Evolutionary conservation across 1,284 basidiomycete genomes (phyloP).

Genomic region (Puccinia hordei): DNA sequence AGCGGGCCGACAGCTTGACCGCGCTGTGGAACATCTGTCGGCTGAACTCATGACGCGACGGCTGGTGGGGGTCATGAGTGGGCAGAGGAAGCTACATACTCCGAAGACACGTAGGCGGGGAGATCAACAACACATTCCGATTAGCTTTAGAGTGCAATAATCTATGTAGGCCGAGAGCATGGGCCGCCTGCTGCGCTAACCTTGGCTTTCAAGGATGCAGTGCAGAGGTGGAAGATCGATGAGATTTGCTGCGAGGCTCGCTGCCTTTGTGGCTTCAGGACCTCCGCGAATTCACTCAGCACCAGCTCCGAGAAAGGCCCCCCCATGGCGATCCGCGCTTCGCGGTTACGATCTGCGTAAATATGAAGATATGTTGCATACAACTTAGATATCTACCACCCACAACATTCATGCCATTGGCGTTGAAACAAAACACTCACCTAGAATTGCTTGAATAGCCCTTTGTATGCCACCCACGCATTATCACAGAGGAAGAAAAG

Average conservation of each 20-base stretch:
- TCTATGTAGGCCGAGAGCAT: background rate
- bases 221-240: slow-evolving; percentile 23
- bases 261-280: slow-evolving; percentile 28
- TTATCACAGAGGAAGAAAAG: background rate
- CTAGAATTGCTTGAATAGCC: slow-evolving; percentile 27
- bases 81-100: slow-evolving; percentile 45
- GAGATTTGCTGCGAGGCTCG: slow-evolving; percentile 15
- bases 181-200: slow-evolving; percentile 8
- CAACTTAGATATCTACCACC: too few relatives aligned
- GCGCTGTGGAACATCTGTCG: slow-evolving; percentile 30
- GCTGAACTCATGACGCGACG: slow-evolving; percentile 16
- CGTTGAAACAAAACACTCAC: slow-evolving; percentile 9
- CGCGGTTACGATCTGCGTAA: slow-evolving; percentile 35
- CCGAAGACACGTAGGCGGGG: background rate
- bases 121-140: background rate
- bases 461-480: background rate
- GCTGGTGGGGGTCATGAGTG: background rate
- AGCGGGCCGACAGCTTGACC: slow-evolving; percentile 13
- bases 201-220: slow-evolving; percentile 38
- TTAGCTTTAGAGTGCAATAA: background rate
- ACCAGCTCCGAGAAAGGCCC: slow-evolving; percentile 31
- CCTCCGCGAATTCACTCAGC: slow-evolving; percentile 25
- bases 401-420: background rate
- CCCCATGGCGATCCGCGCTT: slow-evolving; percentile 42
- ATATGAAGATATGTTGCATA: background rate